These are phyloP conservation scores for Orbilia oligospora DNA, from an alignment of 2,329 filamentous ascomycete species.

Conservation along the genomic window DNA sequence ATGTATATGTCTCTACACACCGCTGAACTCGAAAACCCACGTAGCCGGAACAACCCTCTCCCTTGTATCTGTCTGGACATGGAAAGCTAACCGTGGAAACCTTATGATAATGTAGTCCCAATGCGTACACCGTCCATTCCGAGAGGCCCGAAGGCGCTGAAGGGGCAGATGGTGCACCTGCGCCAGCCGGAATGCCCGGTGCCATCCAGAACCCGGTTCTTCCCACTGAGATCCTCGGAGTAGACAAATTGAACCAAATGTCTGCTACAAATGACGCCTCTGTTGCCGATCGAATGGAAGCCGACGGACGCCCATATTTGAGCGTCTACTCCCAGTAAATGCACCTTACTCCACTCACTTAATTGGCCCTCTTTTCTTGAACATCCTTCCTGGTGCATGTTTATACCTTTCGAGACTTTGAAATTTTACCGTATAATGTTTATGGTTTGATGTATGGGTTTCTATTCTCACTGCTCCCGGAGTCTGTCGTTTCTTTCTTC, in stretches of 20 bases:
- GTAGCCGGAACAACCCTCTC: slow-evolving; percentile 35
- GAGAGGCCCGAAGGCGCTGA: slow-evolving; percentile 26
- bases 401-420: not conserved
- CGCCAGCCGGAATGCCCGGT: slow-evolving; percentile 64
- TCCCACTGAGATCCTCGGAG: slow-evolving; percentile 65
- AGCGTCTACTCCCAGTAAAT: slow-evolving; percentile 66
- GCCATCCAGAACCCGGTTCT: slow-evolving; percentile 64
- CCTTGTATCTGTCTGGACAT: not conserved
- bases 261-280: slow-evolving; percentile 64
- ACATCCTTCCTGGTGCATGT: not conserved
- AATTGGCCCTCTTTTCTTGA: not conserved
- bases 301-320: slow-evolving; percentile 65
- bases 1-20: slow-evolving; percentile 31
- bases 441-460: slow-evolving; percentile 5
- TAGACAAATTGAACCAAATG: slow-evolving; percentile 65
- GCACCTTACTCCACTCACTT: not conserved
- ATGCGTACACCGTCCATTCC: slow-evolving; percentile 46
- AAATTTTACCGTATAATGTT: not conserved
- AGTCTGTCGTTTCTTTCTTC: slow-evolving; percentile 40
- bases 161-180: not conserved
- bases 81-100: slow-evolving; percentile 33
- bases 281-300: slow-evolving; percentile 65
- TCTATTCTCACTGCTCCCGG: not conserved
- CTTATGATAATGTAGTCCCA: slow-evolving; percentile 44
- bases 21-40: slow-evolving; percentile 42